Conservation (phyloP, 352 stramenopile species). For the Globisporangium acanthophoron region DNA sequence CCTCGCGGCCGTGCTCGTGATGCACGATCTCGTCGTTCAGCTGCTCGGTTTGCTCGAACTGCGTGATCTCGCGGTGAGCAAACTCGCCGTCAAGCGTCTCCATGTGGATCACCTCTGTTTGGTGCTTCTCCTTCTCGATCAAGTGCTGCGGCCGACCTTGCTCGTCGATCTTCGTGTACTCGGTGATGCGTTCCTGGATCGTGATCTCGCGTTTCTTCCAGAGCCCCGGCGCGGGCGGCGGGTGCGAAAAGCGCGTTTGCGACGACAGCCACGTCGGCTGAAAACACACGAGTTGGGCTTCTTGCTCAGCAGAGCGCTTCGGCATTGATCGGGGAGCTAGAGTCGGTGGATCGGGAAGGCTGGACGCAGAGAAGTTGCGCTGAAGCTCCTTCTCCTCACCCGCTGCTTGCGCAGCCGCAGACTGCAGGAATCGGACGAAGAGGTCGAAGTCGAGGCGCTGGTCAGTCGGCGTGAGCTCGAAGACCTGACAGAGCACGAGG, state of each 20-base stretch:
- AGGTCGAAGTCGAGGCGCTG: constrained; percentile 39
- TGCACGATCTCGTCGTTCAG: constrained; percentile 82
- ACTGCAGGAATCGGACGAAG: constrained; percentile 70
- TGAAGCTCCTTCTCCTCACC: constrained; percentile 34
- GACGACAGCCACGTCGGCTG: constrained; percentile 30
- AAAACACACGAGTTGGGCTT: constrained; percentile 37
- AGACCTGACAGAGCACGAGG: constrained; percentile 49
- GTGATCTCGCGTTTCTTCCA: constrained; percentile 88
- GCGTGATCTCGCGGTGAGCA: constrained; percentile 79
- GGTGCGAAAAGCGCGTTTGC: constrained; percentile 27
- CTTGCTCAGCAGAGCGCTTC: neutral
- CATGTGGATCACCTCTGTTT: constrained; percentile 84
- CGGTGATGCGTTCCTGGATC: constrained; percentile 81
- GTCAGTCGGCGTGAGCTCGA: constrained; percentile 30
- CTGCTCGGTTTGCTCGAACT: constrained; percentile 80
- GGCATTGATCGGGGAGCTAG: constrained; percentile 6
- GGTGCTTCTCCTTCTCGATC: constrained; percentile 81
- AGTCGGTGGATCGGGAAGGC: constrained; percentile 20
- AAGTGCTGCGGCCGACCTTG: constrained; percentile 63
- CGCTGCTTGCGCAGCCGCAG: constrained; percentile 38
- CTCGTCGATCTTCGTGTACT: constrained; percentile 88
- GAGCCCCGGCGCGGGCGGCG: constrained; percentile 52
- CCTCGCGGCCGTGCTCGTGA: constrained; percentile 67
- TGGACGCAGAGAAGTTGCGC: constrained; percentile 1
- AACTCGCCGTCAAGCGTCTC: constrained; percentile 75